Conservation (phyloP, 1,284 basidiomycete genomes). For the Sporisorium graminicola region DNA sequence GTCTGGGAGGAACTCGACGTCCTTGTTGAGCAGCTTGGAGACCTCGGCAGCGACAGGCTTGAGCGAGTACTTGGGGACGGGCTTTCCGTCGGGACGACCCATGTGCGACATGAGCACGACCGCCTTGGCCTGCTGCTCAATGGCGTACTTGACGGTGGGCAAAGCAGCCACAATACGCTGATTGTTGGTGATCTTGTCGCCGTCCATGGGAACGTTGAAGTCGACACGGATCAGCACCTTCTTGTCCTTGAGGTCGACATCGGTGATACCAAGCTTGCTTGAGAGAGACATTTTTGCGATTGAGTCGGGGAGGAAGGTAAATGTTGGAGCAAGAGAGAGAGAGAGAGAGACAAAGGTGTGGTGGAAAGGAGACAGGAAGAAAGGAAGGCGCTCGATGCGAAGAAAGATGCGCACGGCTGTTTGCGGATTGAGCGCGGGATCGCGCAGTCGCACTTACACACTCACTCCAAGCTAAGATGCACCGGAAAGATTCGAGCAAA, state of each 20-base stretch:
- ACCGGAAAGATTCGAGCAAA: slow-evolving; percentile 40
- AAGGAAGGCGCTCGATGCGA: not conserved
- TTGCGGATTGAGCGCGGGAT: slow-evolving; percentile 1
- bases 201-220: slow-evolving; percentile 94
- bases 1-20: slow-evolving; percentile 83
- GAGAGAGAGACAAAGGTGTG: not conserved
- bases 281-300: slow-evolving; percentile 86
- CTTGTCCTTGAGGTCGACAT: slow-evolving; percentile 88
- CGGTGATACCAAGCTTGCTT: slow-evolving; percentile 82
- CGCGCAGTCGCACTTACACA: not conserved
- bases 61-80: slow-evolving; percentile 89
- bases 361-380: not conserved
- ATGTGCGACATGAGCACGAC: slow-evolving; percentile 98
- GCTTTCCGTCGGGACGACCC: slow-evolving; percentile 94
- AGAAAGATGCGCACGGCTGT: slow-evolving; percentile 17
- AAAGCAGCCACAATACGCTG: slow-evolving; percentile 94
- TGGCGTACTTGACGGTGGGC: slow-evolving; percentile 94
- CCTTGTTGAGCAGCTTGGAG: slow-evolving; percentile 69
- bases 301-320: not conserved
- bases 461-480: not conserved
- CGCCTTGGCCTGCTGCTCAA: slow-evolving; percentile 85
- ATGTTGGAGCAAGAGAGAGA: slow-evolving; percentile 7
- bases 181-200: slow-evolving; percentile 92
- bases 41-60: slow-evolving; percentile 79
- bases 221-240: slow-evolving; percentile 82